These are phyloP conservation scores for Hylodesmum podocarpum DNA, from an alignment of 306 rosid species.

Conservation along the genomic window DNA sequence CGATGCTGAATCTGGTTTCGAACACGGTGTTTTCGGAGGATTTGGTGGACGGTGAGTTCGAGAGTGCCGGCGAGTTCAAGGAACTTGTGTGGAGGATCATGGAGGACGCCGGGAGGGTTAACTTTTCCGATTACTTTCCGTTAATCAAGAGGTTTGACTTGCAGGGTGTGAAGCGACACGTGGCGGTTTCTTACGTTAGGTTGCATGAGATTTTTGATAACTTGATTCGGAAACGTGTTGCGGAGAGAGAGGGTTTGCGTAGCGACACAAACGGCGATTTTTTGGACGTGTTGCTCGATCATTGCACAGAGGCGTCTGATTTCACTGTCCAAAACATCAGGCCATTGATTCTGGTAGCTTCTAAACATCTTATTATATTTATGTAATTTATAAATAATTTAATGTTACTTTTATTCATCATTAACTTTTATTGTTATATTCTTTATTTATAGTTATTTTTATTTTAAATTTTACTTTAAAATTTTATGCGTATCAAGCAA, in stretches of 20 bases:
- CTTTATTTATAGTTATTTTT: no score
- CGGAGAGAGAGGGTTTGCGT: background rate
- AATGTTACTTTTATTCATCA: no score
- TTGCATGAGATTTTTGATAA: slow-evolving; percentile 53
- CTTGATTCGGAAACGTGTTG: slow-evolving; percentile 38
- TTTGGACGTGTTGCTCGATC: slow-evolving; percentile 58
- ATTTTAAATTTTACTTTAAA: no score
- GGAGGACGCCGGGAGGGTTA: slow-evolving; percentile 60
- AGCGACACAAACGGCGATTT: slow-evolving; percentile 42
- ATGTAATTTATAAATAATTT: no score
- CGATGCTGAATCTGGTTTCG: slow-evolving; percentile 51
- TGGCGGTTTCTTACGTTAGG: slow-evolving; percentile 44
- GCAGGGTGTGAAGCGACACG: slow-evolving; percentile 52
- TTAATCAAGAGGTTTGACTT: slow-evolving; percentile 41
- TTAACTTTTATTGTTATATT: no score
- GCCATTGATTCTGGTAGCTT: slow-evolving; percentile 54
- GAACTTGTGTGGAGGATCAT: slow-evolving; percentile 66
- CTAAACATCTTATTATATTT: no score
- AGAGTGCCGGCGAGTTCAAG: slow-evolving; percentile 53
- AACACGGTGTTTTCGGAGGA: slow-evolving; percentile 64
- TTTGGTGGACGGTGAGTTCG: slow-evolving; percentile 47
- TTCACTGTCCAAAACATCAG: slow-evolving; percentile 46
- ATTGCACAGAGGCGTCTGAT: slow-evolving; percentile 28
- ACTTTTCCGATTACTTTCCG: slow-evolving; percentile 58
- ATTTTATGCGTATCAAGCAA: no score